A percentile compares a stretch with the other conserved stretches of the same genome.
Evolutionary conservation across 2,329 filamentous ascomycete species (phyloP).

Genomic region (Phialocephala subalpina): DNA sequence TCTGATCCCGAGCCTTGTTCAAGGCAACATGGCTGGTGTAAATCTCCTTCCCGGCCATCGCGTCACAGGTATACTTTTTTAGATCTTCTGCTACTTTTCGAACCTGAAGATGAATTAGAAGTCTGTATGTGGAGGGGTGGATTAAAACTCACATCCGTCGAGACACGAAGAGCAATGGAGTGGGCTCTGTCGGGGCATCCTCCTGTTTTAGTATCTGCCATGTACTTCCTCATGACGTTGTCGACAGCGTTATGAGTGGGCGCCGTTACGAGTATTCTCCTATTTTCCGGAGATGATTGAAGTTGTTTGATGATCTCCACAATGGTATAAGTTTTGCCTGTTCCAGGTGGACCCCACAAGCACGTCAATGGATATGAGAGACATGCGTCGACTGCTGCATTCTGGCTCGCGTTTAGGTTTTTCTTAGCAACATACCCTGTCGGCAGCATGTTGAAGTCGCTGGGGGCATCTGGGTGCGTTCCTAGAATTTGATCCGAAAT

Average conservation of each 20-base stretch:
- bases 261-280: constrained; percentile 18
- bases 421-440: constrained; percentile 7
- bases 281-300: neutral
- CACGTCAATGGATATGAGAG: constrained; percentile 17
- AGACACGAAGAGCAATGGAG: constrained; percentile 9
- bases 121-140: neutral
- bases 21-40: constrained; percentile 41
- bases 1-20: constrained; percentile 48
- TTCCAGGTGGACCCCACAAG: constrained; percentile 18
- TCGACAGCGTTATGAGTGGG: constrained; percentile 22
- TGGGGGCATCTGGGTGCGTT: neutral
- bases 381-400: constrained; percentile 15
- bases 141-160: constrained; percentile 17
- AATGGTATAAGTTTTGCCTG: constrained; percentile 23
- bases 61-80: constrained; percentile 22
- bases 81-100: constrained; percentile 21
- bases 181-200: neutral
- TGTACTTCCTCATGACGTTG: constrained; percentile 22
- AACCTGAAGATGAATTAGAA: constrained; percentile 6
- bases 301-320: constrained; percentile 24
- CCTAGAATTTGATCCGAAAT: constrained; percentile 4
- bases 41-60: constrained; percentile 42
- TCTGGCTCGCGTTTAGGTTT: constrained; percentile 19
- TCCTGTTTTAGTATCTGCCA: neutral
- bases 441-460: neutral